Conservation (phyloP, 2,329 filamentous ascomycete genomes). For the Xylaria sp. region DNA sequence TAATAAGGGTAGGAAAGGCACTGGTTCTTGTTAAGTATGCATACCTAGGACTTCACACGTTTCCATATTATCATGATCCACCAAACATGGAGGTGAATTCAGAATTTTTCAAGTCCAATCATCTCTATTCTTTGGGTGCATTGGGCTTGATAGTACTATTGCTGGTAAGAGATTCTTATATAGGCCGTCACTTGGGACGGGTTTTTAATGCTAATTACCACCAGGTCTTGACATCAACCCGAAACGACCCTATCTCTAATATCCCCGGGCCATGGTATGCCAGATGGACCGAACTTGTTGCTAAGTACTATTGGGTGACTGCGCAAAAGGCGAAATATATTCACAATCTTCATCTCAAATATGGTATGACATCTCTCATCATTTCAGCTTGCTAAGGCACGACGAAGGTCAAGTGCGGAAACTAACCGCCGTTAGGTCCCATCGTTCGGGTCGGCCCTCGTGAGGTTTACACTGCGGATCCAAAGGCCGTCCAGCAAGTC, state of each 20-base stretch:
- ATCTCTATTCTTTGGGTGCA: neutral
- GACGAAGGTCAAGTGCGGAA: neutral
- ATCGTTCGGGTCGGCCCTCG: conserved; percentile 45
- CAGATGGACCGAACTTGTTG: conserved; percentile 28
- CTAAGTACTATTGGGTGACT: conserved; percentile 30
- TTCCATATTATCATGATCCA: neutral
- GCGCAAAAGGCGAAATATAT: conserved; percentile 37
- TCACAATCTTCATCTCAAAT: conserved; percentile 44
- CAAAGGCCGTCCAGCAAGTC: conserved; percentile 38
- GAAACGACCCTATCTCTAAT: neutral
- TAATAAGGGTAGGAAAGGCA: neutral
- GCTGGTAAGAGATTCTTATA: neutral
- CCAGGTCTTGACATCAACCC: neutral
- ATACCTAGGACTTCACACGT: neutral
- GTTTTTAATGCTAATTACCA: neutral
- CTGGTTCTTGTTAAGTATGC: neutral
- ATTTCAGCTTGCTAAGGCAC: too few species aligned
- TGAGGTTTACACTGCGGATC: conserved; percentile 44
- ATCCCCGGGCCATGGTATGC: conserved; percentile 41
- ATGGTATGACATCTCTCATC: conserved; percentile 34
- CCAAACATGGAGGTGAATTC: neutral
- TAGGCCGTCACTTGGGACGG: neutral
- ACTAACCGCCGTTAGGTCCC: conserved; percentile 37
- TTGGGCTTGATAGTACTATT: neutral
- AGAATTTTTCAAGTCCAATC: neutral